Percentiles rank a stretch among this genome's conserved stretches.
Conservation (phyloP, 306 rosid genomes). For the Mucuna pruriens region DNA sequence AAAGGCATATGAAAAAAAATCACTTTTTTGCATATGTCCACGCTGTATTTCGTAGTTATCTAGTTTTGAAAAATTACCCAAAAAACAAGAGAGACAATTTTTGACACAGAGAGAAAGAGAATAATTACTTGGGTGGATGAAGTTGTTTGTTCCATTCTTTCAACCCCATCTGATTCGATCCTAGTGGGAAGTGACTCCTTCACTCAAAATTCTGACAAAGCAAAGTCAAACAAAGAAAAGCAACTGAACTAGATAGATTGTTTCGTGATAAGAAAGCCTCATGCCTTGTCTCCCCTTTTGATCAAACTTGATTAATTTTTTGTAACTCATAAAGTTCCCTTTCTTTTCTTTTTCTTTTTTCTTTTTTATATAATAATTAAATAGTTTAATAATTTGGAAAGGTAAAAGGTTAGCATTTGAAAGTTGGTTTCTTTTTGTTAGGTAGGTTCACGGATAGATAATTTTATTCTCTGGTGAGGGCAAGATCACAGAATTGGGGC, state of each 20-base stretch:
- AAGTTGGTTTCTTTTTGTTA: constrained; percentile 31
- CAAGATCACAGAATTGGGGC: constrained; percentile 27
- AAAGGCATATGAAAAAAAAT: neutral
- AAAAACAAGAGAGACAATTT: neutral
- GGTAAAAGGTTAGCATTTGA: neutral
- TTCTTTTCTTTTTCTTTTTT: no score
- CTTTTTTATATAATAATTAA: no score
- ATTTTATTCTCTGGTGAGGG: neutral
- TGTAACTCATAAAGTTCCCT: neutral
- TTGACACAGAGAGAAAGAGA: neutral
- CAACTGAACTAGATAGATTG: neutral
- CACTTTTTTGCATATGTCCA: neutral
- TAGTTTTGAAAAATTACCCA: neutral
- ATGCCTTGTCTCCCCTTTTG: neutral
- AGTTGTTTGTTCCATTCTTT: neutral
- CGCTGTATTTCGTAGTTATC: neutral
- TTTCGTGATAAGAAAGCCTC: neutral
- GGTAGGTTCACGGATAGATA: constrained; percentile 5
- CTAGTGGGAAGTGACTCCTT: constrained; percentile 24
- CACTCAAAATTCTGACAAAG: neutral
- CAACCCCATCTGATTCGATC: neutral
- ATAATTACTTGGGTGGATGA: constrained; percentile 18
- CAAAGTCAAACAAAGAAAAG: constrained; percentile 9
- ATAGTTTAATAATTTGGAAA: neutral
- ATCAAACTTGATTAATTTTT: constrained; percentile 11